Evolutionary conservation across 108 stramenopile genomes (phyloP).

Genomic region (Conticribra weissflogii): DNA sequence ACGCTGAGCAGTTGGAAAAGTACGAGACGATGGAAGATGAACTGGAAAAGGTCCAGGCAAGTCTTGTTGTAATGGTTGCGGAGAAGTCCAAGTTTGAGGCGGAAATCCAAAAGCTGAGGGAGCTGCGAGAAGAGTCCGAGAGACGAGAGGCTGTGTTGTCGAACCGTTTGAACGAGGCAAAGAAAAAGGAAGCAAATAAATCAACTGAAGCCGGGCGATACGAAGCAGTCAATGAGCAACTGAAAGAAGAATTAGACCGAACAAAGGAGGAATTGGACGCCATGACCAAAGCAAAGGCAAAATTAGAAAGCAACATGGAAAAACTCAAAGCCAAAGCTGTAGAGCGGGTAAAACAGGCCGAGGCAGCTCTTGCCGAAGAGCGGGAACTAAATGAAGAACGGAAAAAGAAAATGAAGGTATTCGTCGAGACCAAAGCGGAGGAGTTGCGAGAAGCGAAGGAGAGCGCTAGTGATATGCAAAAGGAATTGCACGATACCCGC

Average conservation of each 20-base stretch:
- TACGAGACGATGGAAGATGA: conserved; percentile 52
- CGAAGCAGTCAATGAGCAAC: conserved; percentile 58
- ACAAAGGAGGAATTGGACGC: conserved; percentile 43
- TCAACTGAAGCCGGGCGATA: conserved; percentile 61
- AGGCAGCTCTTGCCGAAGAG: conserved; percentile 67
- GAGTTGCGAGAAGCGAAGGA: conserved; percentile 79
- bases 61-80: conserved; percentile 26
- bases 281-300: conserved; percentile 55
- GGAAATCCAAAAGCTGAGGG: conserved; percentile 51
- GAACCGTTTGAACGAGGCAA: conserved; percentile 72
- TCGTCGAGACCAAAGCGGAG: conserved; percentile 85
- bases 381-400: conserved; percentile 80
- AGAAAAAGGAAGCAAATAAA: conserved; percentile 78
- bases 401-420: conserved; percentile 84
- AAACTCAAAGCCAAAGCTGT: conserved; percentile 62
- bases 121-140: conserved; percentile 70
- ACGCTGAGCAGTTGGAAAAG: conserved; percentile 30
- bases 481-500: conserved; percentile 72
- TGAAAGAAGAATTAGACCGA: conserved; percentile 52
- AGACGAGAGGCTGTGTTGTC: conserved; percentile 68
- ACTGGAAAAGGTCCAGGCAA: conserved; percentile 39
- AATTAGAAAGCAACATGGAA: conserved; percentile 64
- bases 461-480: conserved; percentile 60
- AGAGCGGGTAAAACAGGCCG: conserved; percentile 62
- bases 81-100: conserved; percentile 46